Evolutionary conservation across 1,139 yeast genomes (phyloP), one percentile per base, ranked within the genome.

Genomic region (Kodamaea sp.): DNA sequence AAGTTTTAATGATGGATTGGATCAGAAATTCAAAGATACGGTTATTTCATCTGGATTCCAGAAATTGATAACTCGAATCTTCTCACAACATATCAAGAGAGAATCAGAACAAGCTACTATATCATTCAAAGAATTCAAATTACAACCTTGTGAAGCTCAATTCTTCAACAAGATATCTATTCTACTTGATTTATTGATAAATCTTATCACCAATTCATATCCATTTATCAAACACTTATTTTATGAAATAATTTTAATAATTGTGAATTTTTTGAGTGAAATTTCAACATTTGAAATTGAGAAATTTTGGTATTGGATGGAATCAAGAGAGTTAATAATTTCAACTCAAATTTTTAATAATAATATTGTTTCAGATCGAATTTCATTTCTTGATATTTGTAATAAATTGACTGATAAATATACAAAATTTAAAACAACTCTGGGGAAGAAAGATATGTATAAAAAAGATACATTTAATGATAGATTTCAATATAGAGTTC

Each of bases 401-500:
- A 70, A 70, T 41, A 49, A 59, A 23, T 47, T 70, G 29, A 65
- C 73, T 5, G 75, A 70, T 47, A 58, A 52, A 35, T 61, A 48
- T 32, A 53, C 45, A 39, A 41, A 46, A 31, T 50, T 50, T 34
- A 15, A 15, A 15, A 49, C 47, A 10, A 35, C 46, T 4, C 48
- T 48, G 23, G 61, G 62, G 3, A 47, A 54, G 25, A 50, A 49
- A 7, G 60, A 67, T 40, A 54, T 71, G 1, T 60, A 60, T 38
- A 49, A 54, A 31, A 68, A 68, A 40, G 77, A 71, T 47, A 55
- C 68, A 0, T 67, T 65, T 47, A 69, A 67, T 41, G 76, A 70
- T 42, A 35, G 34, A 7, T 53, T 71, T 34, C 72, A 69, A 36
- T 60, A 57, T 31, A 52, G 75, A 30, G 68, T 70, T 3, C 54